Conservation (phyloP, 2,329 filamentous ascomycete species). For the Didymella arachidicola region DNA sequence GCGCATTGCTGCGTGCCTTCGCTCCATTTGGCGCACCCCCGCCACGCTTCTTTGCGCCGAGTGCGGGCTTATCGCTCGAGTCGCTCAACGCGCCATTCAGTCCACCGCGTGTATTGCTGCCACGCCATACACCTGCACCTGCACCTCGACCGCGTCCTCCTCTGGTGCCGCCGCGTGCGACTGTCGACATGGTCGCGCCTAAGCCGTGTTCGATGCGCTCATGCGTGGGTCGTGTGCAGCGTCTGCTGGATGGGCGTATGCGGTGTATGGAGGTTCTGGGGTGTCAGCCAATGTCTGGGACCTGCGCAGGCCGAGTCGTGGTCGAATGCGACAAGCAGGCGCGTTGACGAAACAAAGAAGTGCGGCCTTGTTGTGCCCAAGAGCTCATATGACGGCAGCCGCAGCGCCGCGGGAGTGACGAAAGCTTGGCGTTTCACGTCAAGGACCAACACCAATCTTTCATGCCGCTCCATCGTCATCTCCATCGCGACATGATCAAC, state of each 20-base stretch:
- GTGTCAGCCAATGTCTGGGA: slow-evolving; percentile 1
- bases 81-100: slow-evolving; percentile 23
- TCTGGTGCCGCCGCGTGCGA: slow-evolving; percentile 34
- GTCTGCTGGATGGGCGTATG: not conserved
- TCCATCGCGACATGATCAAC: not conserved
- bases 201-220: slow-evolving; percentile 16
- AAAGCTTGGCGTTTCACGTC: slow-evolving; percentile 12
- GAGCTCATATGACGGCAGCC: slow-evolving; percentile 4
- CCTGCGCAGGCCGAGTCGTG: slow-evolving; percentile 29
- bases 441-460: not conserved
- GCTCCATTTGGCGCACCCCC: slow-evolving; percentile 11
- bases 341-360: slow-evolving; percentile 32
- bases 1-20: slow-evolving; percentile 3
- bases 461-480: slow-evolving; percentile 5
- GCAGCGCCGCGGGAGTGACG: slow-evolving; percentile 14
- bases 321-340: slow-evolving; percentile 30
- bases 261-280: not conserved
- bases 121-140: slow-evolving; percentile 21
- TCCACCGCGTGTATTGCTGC: slow-evolving; percentile 24
- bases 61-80: slow-evolving; percentile 9
- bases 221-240: slow-evolving; percentile 18
- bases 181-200: slow-evolving; percentile 41
- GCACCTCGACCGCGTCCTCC: slow-evolving; percentile 32
- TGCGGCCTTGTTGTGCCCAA: slow-evolving; percentile 25
- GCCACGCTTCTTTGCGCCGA: slow-evolving; percentile 19